Base-by-base conservation (phyloP, 2,329 filamentous ascomycete species). In the Aschersonia sp. region DNA sequence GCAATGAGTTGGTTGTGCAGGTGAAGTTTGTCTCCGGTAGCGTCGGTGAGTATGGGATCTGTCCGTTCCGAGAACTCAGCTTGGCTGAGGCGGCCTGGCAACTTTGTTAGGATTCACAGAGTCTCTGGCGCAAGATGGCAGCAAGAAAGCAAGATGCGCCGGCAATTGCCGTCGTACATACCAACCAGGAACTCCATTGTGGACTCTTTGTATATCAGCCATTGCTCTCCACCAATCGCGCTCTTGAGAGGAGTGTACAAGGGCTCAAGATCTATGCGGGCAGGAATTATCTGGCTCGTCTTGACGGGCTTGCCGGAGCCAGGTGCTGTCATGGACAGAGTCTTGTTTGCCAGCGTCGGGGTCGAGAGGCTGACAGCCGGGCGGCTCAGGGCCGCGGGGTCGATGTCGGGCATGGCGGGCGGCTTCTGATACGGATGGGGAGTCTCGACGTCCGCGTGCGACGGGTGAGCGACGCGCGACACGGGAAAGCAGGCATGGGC, bases 1-100 rank as follows among this genome's bases (percentile, higher is more conserved):
- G 78, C 70, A 52, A 84, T 66, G 46, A 84, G 73, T 62, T 82
- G 78, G 60, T 84, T 84, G 57, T 84, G 81, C 4, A 82, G 66
- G 57, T 81, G 79, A 49, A 76, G 71, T 54, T 70, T 77, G 51
- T 81, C 76, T 55, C 77, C 74, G 58, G 69, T 74, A 54, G 68
- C 66, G 6, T 76, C 76, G 32, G 68, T 61, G 31, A 83, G 67
- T 51, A 83, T 78, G 29, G 72, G 70, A 52, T 82, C 77, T 60
- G 83, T 73, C 50, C 70, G 68, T 52, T 73, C 69, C 22, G 74
- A 70, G 55, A 76, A 75, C 58, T 83, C 79, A 51, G 63, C 61
- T 58, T 83, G 78, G 59, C 81, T 81, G 44, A 83, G 66, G 30
- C 77, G 76, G 45, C 79, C 79, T 83, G 22, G 22, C 22, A 22